phyloP scores from a whole-genome alignment of 768 basidiomycete species.

The Myochromella boudieri region DNA sequence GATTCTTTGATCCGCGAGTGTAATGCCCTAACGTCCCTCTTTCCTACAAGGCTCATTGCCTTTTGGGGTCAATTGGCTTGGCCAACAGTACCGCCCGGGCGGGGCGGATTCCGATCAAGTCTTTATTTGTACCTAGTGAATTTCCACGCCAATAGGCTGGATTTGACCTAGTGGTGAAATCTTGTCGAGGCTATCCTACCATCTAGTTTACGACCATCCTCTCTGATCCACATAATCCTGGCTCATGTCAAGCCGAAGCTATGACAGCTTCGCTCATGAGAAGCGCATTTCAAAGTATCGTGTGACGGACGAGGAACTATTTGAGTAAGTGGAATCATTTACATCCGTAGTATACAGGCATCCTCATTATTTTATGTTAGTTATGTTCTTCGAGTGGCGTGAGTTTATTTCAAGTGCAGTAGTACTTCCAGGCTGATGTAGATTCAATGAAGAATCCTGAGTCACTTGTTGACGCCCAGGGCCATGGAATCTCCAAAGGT shows the following conservation, averaged over 20 bases:
- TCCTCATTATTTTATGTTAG: conserved; percentile 35
- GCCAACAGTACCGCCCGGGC: neutral
- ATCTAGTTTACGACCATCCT: conserved; percentile 5
- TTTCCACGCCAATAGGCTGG: conserved; percentile 1
- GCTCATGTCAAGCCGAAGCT: conserved; percentile 74
- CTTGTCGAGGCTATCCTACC: neutral
- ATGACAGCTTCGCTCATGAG: conserved; percentile 68
- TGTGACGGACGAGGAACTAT: conserved; percentile 77
- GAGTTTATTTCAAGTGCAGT: conserved; percentile 29
- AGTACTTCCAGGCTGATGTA: neutral
- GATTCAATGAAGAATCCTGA: conserved; percentile 63
- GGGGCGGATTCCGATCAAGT: too few species aligned
- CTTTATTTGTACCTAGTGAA: conserved; percentile 9
- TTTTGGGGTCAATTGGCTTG: neutral
- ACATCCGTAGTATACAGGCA: conserved; percentile 8
- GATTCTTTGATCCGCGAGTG: too few species aligned
- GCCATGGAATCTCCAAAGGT: conserved; percentile 33
- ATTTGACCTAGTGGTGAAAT: neutral
- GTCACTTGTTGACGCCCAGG: conserved; percentile 69
- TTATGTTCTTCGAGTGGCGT: conserved; percentile 85
- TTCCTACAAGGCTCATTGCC: too few species aligned
- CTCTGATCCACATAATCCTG: conserved; percentile 12
- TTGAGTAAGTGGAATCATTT: conserved; percentile 60
- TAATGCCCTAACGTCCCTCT: neutral
- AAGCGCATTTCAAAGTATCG: conserved; percentile 71